Evolutionary conservation across 805 yeast genomes (phyloP).

Genomic region (Ogataea degrootiae): DNA sequence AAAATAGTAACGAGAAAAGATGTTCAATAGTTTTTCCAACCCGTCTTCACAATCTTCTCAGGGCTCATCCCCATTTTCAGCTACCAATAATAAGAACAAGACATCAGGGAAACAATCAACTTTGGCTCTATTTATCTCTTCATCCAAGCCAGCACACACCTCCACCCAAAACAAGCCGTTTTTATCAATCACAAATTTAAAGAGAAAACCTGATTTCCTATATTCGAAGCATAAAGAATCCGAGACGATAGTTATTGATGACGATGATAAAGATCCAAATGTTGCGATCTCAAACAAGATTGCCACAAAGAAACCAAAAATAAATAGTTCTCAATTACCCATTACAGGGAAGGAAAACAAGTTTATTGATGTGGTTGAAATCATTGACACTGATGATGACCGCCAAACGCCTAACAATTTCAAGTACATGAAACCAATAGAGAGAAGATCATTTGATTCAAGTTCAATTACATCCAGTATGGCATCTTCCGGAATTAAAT

Average conservation of each 20-base stretch:
- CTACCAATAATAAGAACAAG: neutral
- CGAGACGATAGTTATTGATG: neutral
- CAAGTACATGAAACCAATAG: slow-evolving; percentile 21
- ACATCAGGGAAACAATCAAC: slow-evolving; percentile 15
- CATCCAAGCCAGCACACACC: slow-evolving; percentile 8
- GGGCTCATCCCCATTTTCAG: slow-evolving; percentile 1
- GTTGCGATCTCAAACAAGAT: neutral
- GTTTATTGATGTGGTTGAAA: neutral
- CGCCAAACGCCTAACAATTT: slow-evolving; percentile 7
- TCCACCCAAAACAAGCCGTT: slow-evolving; percentile 4
- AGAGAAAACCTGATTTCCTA: neutral
- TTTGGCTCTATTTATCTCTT: slow-evolving; percentile 11
- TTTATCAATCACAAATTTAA: neutral
- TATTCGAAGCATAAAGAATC: neutral
- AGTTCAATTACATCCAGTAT: neutral
- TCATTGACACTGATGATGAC: neutral
- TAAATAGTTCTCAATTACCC: neutral
- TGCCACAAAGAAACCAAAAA: neutral
- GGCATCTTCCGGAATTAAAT: neutral
- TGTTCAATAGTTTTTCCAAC: slow-evolving; percentile 8
- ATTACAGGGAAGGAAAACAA: neutral
- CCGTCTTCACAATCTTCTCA: slow-evolving; percentile 2
- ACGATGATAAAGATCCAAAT: slow-evolving; percentile 1
- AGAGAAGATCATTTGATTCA: slow-evolving; percentile 6
- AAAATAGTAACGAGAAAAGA: neutral